These are phyloP conservation scores for Aureobasidium subglaciale DNA, from an alignment of 2,329 filamentous ascomycete species.

Conservation along the genomic window DNA sequence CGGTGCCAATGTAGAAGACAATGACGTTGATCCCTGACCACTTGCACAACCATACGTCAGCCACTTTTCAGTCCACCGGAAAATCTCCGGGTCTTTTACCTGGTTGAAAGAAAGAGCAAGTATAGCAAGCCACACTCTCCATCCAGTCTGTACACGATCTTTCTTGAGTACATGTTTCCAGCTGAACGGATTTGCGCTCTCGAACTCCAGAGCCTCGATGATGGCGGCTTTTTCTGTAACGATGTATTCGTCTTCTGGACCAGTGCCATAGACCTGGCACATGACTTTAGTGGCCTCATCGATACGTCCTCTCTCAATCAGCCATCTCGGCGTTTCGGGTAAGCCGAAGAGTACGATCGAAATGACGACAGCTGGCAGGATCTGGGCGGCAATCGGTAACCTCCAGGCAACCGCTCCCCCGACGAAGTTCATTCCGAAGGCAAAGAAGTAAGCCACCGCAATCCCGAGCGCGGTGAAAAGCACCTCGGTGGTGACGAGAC, in stretches of 20 bases:
- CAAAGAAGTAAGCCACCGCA: slow-evolving; percentile 19
- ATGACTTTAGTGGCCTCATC: slow-evolving; percentile 23
- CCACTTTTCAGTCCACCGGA: too few relatives aligned
- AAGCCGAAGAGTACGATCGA: slow-evolving; percentile 28
- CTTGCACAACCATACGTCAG: not conserved
- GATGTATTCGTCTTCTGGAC: slow-evolving; percentile 21
- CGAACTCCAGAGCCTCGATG: slow-evolving; percentile 28
- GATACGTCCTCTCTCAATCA: slow-evolving; percentile 26
- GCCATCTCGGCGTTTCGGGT: slow-evolving; percentile 34
- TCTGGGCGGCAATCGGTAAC: slow-evolving; percentile 36
- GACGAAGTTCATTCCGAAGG: slow-evolving; percentile 26
- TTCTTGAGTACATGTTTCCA: slow-evolving; percentile 29
- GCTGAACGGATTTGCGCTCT: slow-evolving; percentile 27
- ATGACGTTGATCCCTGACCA: slow-evolving; percentile 29
- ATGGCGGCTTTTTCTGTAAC: slow-evolving; percentile 25
- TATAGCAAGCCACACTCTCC: slow-evolving; percentile 31
- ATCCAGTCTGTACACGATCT: slow-evolving; percentile 30
- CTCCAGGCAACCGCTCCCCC: slow-evolving; percentile 35
- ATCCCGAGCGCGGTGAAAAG: slow-evolving; percentile 24
- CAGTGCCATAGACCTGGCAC: slow-evolving; percentile 22
- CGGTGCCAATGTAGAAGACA: slow-evolving; percentile 36
- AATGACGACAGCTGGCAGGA: slow-evolving; percentile 36
- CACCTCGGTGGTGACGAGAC: slow-evolving; percentile 21
- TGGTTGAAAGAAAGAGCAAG: slow-evolving; percentile 34
- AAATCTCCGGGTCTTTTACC: slow-evolving; percentile 16